Percentiles rank a stretch among this genome's conserved stretches.
phyloP scores from a whole-genome alignment of 495 filamentous ascomycete genomes.

The Aspergillus olivimuriae region DNA sequence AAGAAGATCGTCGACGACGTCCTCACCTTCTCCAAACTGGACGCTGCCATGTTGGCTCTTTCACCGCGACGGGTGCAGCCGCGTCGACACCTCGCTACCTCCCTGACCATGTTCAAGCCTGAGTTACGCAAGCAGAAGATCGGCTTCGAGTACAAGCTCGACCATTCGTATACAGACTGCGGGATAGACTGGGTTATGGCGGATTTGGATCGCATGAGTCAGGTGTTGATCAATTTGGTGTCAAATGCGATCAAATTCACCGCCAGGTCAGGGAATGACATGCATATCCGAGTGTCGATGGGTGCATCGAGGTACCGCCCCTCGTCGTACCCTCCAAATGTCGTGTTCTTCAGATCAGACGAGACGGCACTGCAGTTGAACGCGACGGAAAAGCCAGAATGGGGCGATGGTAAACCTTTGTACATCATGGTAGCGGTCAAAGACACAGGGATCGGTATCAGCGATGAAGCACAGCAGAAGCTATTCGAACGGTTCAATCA shows the following conservation, averaged over 20 bases:
- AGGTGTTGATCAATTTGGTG: constrained; percentile 69
- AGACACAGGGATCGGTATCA: constrained; percentile 74
- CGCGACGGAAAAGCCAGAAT: constrained; percentile 49
- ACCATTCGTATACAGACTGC: constrained; percentile 48
- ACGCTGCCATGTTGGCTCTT: constrained; percentile 64
- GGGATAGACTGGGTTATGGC: constrained; percentile 60
- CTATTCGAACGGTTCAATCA: constrained; percentile 81
- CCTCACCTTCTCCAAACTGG: constrained; percentile 75
- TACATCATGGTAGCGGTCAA: constrained; percentile 69
- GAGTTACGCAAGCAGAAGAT: constrained; percentile 65
- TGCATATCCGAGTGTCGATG: constrained; percentile 63
- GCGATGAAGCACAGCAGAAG: constrained; percentile 62
- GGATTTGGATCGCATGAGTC: constrained; percentile 65
- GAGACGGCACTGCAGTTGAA: constrained; percentile 30
- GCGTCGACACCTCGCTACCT: constrained; percentile 55
- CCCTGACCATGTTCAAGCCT: constrained; percentile 67
- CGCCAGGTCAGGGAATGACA: constrained; percentile 39
- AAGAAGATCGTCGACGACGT: constrained; percentile 78
- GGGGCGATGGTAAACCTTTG: constrained; percentile 61
- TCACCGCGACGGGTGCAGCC: constrained; percentile 64
- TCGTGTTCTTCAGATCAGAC: constrained; percentile 47
- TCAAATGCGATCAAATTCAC: constrained; percentile 80
- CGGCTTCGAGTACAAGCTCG: constrained; percentile 52
- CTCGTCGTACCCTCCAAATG: constrained; percentile 34
- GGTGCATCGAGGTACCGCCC: constrained; percentile 55